These are phyloP conservation scores for Fusarium lateritium DNA, from an alignment of 2,329 filamentous ascomycete genomes.

Conservation along the genomic window DNA sequence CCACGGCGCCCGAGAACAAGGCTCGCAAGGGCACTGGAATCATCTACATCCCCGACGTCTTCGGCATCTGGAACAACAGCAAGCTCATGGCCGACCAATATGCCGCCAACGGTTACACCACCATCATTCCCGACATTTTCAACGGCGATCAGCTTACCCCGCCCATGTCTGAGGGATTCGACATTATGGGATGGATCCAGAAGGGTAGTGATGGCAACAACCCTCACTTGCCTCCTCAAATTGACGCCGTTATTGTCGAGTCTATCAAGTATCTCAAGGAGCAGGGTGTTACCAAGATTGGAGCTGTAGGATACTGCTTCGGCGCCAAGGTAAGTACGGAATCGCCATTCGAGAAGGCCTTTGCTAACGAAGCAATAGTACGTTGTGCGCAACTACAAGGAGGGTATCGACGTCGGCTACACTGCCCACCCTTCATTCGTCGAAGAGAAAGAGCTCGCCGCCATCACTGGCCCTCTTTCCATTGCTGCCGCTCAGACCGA, in stretches of 20 bases:
- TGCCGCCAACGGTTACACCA: slow-evolving; percentile 58
- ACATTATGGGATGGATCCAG: slow-evolving; percentile 54
- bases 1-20: slow-evolving; percentile 57
- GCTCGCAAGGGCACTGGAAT: slow-evolving; percentile 51
- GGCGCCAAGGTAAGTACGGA: slow-evolving; percentile 69
- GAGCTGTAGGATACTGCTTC: slow-evolving; percentile 75
- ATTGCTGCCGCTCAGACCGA: slow-evolving; percentile 77
- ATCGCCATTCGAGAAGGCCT: accelerated
- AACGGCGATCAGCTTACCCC: slow-evolving; percentile 53
- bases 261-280: slow-evolving; percentile 68
- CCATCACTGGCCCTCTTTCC: slow-evolving; percentile 69
- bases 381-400: slow-evolving; percentile 75
- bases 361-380: slow-evolving; percentile 62
- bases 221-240: slow-evolving; percentile 55
- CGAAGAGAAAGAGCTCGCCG: slow-evolving; percentile 70
- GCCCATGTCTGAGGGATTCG: slow-evolving; percentile 48
- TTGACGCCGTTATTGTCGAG: slow-evolving; percentile 55
- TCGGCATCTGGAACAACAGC: slow-evolving; percentile 58
- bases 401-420: slow-evolving; percentile 71
- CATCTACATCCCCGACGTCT: slow-evolving; percentile 57
- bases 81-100: slow-evolving; percentile 59
- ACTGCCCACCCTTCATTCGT: slow-evolving; percentile 76
- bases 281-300: slow-evolving; percentile 68
- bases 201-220: slow-evolving; percentile 64
- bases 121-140: slow-evolving; percentile 57